Evolutionary conservation across 2,329 filamentous ascomycete genomes (phyloP).

Genomic region (Colletotrichum salicis): DNA sequence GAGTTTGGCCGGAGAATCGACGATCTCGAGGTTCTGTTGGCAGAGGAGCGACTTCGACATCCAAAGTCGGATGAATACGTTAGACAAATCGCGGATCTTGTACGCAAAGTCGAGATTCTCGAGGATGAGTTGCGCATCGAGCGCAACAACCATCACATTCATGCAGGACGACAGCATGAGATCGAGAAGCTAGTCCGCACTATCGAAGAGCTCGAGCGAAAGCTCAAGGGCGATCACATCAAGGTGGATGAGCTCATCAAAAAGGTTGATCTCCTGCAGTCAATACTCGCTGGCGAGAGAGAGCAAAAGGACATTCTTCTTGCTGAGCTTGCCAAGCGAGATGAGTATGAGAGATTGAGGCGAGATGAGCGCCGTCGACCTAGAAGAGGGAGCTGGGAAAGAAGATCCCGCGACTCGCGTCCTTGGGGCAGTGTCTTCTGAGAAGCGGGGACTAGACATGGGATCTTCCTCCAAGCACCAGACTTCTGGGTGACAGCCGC

Average conservation of each 20-base stretch:
- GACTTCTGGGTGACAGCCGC: neutral
- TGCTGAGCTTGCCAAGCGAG: slow-evolving; percentile 26
- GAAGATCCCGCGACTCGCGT: slow-evolving; percentile 13
- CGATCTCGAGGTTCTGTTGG: slow-evolving; percentile 23
- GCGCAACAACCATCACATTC: slow-evolving; percentile 13
- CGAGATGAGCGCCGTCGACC: slow-evolving; percentile 15
- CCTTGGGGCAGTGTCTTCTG: slow-evolving; percentile 11
- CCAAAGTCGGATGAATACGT: slow-evolving; percentile 16
- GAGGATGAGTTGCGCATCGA: slow-evolving; percentile 28
- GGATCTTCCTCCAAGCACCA: too few relatives aligned
- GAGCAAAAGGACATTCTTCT: slow-evolving; percentile 25
- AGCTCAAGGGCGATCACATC: slow-evolving; percentile 23
- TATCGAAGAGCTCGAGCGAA: slow-evolving; percentile 20
- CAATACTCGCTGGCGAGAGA: slow-evolving; percentile 20
- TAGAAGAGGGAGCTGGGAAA: slow-evolving; percentile 29
- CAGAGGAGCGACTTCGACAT: slow-evolving; percentile 19
- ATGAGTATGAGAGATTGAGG: slow-evolving; percentile 15
- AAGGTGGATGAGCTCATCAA: slow-evolving; percentile 23
- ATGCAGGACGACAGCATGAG: slow-evolving; percentile 20
- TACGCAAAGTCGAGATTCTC: slow-evolving; percentile 29
- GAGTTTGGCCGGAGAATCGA: slow-evolving; percentile 21
- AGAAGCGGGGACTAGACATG: neutral
- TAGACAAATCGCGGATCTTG: slow-evolving; percentile 24
- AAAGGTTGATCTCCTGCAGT: slow-evolving; percentile 28
- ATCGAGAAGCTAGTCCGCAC: slow-evolving; percentile 23